Percentiles rank a stretch among this genome's conserved stretches.
phyloP scores from a whole-genome alignment of 176 grass and related monocot genomes.

The Triticum dicoccoides region DNA sequence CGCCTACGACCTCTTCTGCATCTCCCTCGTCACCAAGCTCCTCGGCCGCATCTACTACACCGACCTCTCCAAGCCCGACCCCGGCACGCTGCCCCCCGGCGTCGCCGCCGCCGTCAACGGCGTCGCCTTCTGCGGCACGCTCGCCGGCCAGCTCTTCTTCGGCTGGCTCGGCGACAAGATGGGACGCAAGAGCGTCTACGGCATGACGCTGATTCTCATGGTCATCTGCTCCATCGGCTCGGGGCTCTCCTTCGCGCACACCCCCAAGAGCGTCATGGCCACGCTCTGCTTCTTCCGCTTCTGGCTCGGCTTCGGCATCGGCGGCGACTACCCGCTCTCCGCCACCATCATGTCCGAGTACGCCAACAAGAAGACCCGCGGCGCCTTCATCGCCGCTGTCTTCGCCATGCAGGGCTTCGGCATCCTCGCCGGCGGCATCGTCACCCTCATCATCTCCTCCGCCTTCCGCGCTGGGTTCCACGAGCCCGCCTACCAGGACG shows the following conservation, averaged over 20 bases:
- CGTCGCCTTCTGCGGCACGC: slow-evolving; percentile 43
- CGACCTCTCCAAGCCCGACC: slow-evolving; percentile 6
- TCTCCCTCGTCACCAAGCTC: slow-evolving; percentile 69
- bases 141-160: slow-evolving; percentile 21
- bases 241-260: slow-evolving; percentile 39
- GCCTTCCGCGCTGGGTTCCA: slow-evolving; percentile 32
- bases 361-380: slow-evolving; percentile 80
- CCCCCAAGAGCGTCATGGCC: slow-evolving; percentile 43
- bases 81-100: neutral
- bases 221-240: slow-evolving; percentile 46
- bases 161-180: slow-evolving; percentile 40
- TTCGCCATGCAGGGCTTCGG: slow-evolving; percentile 87
- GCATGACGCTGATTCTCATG: slow-evolving; percentile 62
- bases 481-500: slow-evolving; percentile 44
- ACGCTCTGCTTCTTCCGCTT: slow-evolving; percentile 96
- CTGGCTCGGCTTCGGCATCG: slow-evolving; percentile 95
- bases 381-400: slow-evolving; percentile 83
- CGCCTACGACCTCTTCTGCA: slow-evolving; percentile 89
- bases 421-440: slow-evolving; percentile 60
- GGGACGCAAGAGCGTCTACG: slow-evolving; percentile 59
- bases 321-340: slow-evolving; percentile 76
- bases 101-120: slow-evolving; percentile 2
- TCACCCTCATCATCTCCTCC: slow-evolving; percentile 51
- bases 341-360: slow-evolving; percentile 98
- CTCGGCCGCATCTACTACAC: slow-evolving; percentile 75